A percentile compares a stretch with the other conserved stretches of the same genome.
Evolutionary conservation across 352 stramenopile genomes (phyloP).

Genomic region (Pythium phragmitis): DNA sequence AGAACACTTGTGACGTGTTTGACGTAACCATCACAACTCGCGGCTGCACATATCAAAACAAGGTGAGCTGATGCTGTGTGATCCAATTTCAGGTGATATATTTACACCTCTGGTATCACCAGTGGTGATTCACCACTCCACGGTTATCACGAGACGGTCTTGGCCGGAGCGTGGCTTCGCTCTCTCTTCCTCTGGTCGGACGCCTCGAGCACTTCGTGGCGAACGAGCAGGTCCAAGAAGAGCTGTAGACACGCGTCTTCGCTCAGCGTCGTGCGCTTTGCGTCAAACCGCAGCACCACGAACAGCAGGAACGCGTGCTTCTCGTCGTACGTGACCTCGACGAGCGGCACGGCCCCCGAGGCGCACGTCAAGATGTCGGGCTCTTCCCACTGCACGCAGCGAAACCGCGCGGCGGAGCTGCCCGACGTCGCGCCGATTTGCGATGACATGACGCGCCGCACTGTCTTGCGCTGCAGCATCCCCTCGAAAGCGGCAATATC

Average conservation of each 20-base stretch:
- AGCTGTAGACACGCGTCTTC: conserved; percentile 46
- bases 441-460: conserved; percentile 24
- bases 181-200: conserved; percentile 21
- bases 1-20: no score
- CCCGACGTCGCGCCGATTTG: conserved; percentile 60
- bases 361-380: conserved; percentile 83
- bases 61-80: background rate
- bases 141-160: background rate
- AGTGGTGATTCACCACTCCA: background rate
- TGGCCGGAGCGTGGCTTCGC: background rate
- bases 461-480: conserved; percentile 29
- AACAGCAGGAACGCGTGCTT: conserved; percentile 63
- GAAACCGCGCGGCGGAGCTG: conserved; percentile 68
- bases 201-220: conserved; percentile 28
- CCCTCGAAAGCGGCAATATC: conserved; percentile 31
- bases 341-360: conserved; percentile 53
- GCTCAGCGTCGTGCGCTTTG: conserved; percentile 35
- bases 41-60: conserved; percentile 9
- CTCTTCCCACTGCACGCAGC: conserved; percentile 90
- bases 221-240: conserved; percentile 42
- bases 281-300: conserved; percentile 50
- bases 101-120: background rate
- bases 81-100: background rate
- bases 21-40: no score
- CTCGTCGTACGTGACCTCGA: conserved; percentile 76